phyloP scores from a whole-genome alignment of 2,329 filamentous ascomycete genomes.

The Scleromitrula shiraiana region DNA sequence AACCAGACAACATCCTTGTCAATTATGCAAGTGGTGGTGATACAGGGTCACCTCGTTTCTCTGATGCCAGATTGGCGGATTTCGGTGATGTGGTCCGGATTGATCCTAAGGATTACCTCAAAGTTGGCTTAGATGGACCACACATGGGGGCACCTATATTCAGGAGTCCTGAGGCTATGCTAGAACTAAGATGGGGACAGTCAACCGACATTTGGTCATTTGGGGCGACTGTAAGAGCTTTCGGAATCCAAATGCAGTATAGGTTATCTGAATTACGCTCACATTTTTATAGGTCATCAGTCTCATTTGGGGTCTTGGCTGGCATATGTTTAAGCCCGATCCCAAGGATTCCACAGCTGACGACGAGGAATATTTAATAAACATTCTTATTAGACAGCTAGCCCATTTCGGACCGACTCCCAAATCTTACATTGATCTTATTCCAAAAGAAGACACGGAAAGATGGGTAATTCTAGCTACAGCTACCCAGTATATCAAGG shows the following conservation, averaged over 20 bases:
- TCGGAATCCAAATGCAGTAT: constrained; percentile 12
- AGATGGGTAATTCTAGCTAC: constrained; percentile 17
- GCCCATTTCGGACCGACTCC: constrained; percentile 20
- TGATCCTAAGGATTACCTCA: constrained; percentile 20
- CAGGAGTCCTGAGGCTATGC: constrained; percentile 31
- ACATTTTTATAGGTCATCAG: constrained; percentile 23
- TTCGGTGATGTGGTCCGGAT: constrained; percentile 26
- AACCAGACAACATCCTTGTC: constrained; percentile 33
- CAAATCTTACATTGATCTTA: constrained; percentile 20
- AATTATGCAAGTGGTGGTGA: no score
- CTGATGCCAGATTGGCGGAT: constrained; percentile 31
- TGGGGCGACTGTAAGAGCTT: constrained; percentile 29
- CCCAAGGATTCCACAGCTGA: constrained; percentile 20
- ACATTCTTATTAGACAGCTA: constrained; percentile 21
- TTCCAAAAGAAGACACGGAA: constrained; percentile 19
- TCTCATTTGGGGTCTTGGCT: constrained; percentile 23
- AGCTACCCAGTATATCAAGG: constrained; percentile 17
- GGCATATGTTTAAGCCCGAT: constrained; percentile 24
- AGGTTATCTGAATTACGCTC: constrained; percentile 16
- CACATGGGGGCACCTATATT: constrained; percentile 32
- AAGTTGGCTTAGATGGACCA: constrained; percentile 17
- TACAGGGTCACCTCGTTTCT: constrained; percentile 25
- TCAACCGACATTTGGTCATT: constrained; percentile 36
- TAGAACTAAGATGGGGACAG: constrained; percentile 31
- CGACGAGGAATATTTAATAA: constrained; percentile 20